phyloP scores from a whole-genome alignment of 768 basidiomycete species.

The Tylopilus subfusipes region DNA sequence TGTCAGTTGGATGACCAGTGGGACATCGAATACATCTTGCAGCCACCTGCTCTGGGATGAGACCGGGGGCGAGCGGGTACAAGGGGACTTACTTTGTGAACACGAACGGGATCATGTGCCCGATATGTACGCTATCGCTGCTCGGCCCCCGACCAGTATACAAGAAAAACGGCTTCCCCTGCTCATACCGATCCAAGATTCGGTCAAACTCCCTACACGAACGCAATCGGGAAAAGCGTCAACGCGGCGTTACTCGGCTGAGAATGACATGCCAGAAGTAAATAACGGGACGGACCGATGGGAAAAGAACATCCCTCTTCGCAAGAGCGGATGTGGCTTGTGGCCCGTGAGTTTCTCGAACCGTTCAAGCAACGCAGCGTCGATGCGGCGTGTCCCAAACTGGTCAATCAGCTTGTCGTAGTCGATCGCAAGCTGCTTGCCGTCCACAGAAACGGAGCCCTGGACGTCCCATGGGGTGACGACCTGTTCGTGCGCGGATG shows the following conservation, averaged over 20 bases:
- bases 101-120: conserved; percentile 95
- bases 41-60: conserved; percentile 64
- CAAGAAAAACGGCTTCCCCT: conserved; percentile 95
- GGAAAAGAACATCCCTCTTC: conserved; percentile 96
- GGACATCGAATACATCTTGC: conserved; percentile 93
- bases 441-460: conserved; percentile 82
- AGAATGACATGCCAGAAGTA: not conserved
- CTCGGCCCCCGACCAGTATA: conserved; percentile 98
- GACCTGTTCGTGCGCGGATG: conserved; percentile 56
- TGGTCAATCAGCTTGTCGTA: conserved; percentile 94
- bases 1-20: conserved; percentile 93
- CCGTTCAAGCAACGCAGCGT: conserved; percentile 71
- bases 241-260: not conserved
- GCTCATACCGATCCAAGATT: conserved; percentile 93
- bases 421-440: conserved; percentile 90
- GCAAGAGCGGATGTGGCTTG: conserved; percentile 81
- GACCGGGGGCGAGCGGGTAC: not conserved
- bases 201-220: conserved; percentile 78
- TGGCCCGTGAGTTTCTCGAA: conserved; percentile 91
- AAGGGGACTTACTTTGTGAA: conserved; percentile 80
- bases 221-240: not conserved
- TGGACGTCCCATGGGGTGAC: conserved; percentile 99
- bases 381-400: conserved; percentile 87
- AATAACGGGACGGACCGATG: conserved; percentile 64
- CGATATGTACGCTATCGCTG: conserved; percentile 95